These are phyloP conservation scores for Sporisorium graminicola DNA, from an alignment of 1,284 basidiomycete species.

Conservation along the genomic window DNA sequence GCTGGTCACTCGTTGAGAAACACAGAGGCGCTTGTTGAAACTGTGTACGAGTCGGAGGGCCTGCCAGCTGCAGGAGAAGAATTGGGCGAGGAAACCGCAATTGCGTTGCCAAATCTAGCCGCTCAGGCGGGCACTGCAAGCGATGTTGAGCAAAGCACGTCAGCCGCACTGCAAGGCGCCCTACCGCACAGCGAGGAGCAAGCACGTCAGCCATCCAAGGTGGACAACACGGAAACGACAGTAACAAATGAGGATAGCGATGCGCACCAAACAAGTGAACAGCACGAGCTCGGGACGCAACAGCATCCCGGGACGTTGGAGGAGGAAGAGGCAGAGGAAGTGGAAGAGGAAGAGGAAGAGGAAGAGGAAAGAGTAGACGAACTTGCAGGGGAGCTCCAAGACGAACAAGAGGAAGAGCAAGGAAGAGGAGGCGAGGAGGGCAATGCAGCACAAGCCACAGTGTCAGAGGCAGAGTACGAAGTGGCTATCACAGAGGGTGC, in stretches of 20 bases:
- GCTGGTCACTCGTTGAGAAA: not conserved
- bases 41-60: not conserved
- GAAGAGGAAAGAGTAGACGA: slow-evolving; percentile 15
- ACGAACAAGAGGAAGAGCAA: slow-evolving; percentile 1
- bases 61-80: not conserved
- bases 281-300: not conserved
- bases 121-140: not conserved
- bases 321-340: not conserved
- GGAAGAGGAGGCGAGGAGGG: not conserved
- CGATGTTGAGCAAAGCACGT: no score
- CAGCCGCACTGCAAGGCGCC: not conserved
- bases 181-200: not conserved
- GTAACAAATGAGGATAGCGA: not conserved
- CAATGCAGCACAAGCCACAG: not conserved
- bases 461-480: not conserved
- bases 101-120: not conserved
- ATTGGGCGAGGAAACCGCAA: not conserved
- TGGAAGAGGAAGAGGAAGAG: slow-evolving; percentile 1
- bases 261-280: not conserved
- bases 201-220: not conserved
- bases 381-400: slow-evolving; percentile 8
- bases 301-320: not conserved
- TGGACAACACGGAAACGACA: not conserved
- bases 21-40: not conserved
- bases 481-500: slow-evolving; percentile 5